Base-by-base conservation (phyloP, 805 yeast species). In the Grigorovia yakushimaensis region DNA sequence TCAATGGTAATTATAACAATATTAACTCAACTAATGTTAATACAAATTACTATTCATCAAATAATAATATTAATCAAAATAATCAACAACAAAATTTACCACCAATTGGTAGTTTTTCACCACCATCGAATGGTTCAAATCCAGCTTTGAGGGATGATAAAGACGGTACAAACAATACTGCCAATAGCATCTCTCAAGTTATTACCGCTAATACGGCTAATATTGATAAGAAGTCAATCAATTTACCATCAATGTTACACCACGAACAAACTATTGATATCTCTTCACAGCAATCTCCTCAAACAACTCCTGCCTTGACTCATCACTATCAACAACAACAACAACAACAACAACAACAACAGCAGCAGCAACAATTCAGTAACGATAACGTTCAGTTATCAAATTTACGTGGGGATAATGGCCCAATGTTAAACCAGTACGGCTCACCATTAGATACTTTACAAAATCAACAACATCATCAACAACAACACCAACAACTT, bases 41-140 rank as follows among this genome's bases (percentile, higher is more conserved):
- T 11, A n/a, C 17, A 3, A 39, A 27, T 27, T 27, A 27, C 13
- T 27, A 27, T 27, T 10, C 10, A 27, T 10, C 33, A 15, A 27
- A 27, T 27, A 27, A 27, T 15, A 24, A 24, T 6, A 24, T 24
- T 24, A 27, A 10, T 27, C 13, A 10, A 27, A 27, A 15, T 27
- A 27, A 13, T 15, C 49, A 43, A 22, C 59, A 56, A 23, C 63
- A 60, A 44, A 65, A 63, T 46, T 47, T 65, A 45, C 69, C 69
- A 22, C 68, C 68, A 19, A 50, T 65, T 30, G 69, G 69, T n/a
- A 64, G 65, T 44, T 65, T 65, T 46, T 62, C 68, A 4, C 67
- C 69, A 4, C 67, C 68, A 19, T 54, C 67, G 6, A 67, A 60
- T 40, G 68, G 67, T 36, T 50, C 57, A 30, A 53, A 54, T 20